Base-by-base conservation (phyloP, 2,329 filamentous ascomycete species). In the Alternaria dauci region DNA sequence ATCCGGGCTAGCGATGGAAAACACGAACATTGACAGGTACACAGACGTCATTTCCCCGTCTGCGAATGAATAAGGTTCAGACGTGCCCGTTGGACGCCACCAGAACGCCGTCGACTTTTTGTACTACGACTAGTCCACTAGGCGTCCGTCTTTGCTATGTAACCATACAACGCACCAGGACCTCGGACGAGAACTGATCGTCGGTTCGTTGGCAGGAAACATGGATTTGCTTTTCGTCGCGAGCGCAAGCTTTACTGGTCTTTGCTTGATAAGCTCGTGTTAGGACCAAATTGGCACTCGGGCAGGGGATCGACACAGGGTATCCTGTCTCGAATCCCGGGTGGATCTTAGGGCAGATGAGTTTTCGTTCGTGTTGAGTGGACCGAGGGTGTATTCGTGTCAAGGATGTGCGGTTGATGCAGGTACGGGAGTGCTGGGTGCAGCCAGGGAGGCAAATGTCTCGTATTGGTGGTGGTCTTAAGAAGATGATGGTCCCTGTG, bases 251-350 rank as follows among this genome's bases (percentile, higher is more conserved):
- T 28, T 38, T 8, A 25, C 39, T 12, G 30, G 36, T 30, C 36
- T 52, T 53, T 39, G 53, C 48, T n/a, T 38, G 62, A 52, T 62
- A 50, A 59, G 62, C 62, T 56, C 55, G 55, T 61, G 55, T 66
- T 54, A 46, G 30, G 18, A 43, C 42, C 26, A 30, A 58, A 28
- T 28, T 26, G 42, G 53, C 51, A 51, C 47, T 32, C 39, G 18
- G 36, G 32, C 38, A 36, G 9, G 12, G 18, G 55, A 66, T 66
- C 55, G 48, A 44, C 57, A 39, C 53, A 56, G 46, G 51, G n/a
- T 43, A 30, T 23, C 16, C 16, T 25, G 20, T 42, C 32, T 41
- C 43, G 11, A 46, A 30, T 52, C 42, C 39, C 30, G 47, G 11
- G 12, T 51, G 47, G 52, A 16, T 44, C 8, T 47, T 63, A 38